A percentile compares a stretch with the other conserved stretches of the same genome.
Evolutionary conservation across 495 filamentous ascomycete genomes (phyloP).

Genomic region (Lophiostoma macrostomum): DNA sequence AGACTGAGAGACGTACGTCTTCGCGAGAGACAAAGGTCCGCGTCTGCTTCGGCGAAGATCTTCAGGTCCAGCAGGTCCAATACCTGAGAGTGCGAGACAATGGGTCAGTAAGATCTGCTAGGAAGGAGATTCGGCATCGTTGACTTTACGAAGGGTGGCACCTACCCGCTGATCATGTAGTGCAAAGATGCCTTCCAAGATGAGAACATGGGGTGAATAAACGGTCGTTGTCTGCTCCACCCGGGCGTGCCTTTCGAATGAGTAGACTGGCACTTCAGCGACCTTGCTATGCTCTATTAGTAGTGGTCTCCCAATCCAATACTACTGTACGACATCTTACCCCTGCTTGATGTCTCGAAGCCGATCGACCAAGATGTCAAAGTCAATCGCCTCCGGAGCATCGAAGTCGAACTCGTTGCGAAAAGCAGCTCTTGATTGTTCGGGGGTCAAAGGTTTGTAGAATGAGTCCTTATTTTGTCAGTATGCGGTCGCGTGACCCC

Average conservation of each 20-base stretch:
- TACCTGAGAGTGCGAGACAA: no score
- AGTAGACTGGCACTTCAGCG: conserved; percentile 90
- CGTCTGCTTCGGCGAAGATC: conserved; percentile 96
- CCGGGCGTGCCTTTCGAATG: conserved; percentile 87
- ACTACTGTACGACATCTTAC: conserved; percentile 60
- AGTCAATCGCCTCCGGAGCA: conserved; percentile 89
- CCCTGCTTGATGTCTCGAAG: conserved; percentile 84
- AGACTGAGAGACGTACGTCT: conserved; percentile 64
- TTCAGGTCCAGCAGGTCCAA: conserved; percentile 87
- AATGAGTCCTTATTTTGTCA: conserved; percentile 73
- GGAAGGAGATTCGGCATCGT: no score
- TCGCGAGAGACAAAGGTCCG: conserved; percentile 87
- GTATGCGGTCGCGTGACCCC: conserved; percentile 13
- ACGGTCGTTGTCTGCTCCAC: conserved; percentile 74
- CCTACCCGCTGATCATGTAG: conserved; percentile 82
- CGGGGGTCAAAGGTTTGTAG: conserved; percentile 78
- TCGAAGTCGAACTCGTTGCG: conserved; percentile 94
- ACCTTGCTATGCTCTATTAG: no score
- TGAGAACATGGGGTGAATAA: conserved; percentile 93
- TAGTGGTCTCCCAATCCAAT: no score
- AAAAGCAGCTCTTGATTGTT: conserved; percentile 74
- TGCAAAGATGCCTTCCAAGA: conserved; percentile 94
- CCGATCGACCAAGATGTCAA: conserved; percentile 79
- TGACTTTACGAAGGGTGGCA: no score
- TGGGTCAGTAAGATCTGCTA: no score